Base-by-base conservation (phyloP, 306 rosid species). In the Prinsepia uniflora region DNA sequence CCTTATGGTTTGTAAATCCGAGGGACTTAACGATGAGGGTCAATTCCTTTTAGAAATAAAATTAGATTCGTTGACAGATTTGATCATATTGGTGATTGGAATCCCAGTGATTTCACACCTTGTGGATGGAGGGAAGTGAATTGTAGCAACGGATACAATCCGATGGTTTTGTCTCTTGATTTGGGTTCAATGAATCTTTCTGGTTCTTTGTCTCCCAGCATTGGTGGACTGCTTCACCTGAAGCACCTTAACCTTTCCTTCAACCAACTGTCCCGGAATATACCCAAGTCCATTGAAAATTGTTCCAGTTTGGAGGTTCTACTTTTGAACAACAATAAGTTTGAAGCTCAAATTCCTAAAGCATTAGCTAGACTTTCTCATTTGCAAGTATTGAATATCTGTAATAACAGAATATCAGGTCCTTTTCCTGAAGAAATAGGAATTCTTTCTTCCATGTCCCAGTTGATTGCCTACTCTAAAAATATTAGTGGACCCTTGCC, bases 91-190 rank as follows among this genome's bases (percentile, higher is more conserved):
- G 30, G 46, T 34, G 81, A 75, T 74, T 92, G 97, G 97, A 84
- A 82, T 34, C 56, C 84, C 55, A 69, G 63, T 77, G 96, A 92
- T 73, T 79, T 70, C 81, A 86, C 89, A 40, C 97, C 97, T 40
- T 92, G 97, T 77, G 75, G 86, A 65, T 92, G 97, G 97, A 24
- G 6, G 50, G 97, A 92, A 65, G 90, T 92, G 61, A 63, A 19
- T 40, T 92, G 97, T 82, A 70, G 73, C 56, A 12, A 42, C 47
- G 85, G 47, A 57, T 40, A 68, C 52, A 68, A 75, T 71, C 84
- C 89, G 0, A 83, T 82, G 34, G 90, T 87, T 8, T 3, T 44
- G 64, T 79, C 79, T 42, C 86, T 92, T 47, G 22, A 75, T 79
- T 84, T 92, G 81, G 78, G 62, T 43, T 83, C 83, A 14, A 81